Base-by-base conservation (phyloP, 73 alveolate genomes). In the Stentor coeruleus region DNA sequence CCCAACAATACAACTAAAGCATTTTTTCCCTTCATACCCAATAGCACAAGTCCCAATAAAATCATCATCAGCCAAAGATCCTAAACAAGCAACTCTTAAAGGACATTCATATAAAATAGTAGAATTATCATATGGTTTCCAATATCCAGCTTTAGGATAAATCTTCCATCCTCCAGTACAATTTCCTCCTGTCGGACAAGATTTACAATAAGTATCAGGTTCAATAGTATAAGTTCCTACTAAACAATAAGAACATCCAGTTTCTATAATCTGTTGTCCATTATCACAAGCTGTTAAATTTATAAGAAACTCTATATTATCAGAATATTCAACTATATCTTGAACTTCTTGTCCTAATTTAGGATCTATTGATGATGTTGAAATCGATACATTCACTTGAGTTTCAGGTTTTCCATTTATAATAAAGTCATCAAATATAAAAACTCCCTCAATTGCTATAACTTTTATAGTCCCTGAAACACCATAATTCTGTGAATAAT, bases 1-100 rank as follows among this genome's bases (percentile, higher is more conserved):
- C 33, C 89, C 93, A 20, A 33, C 36, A 11, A 60, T 81, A 72
- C 95, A 90, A 3, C 75, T 82, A 15, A 88, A 77, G 42, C 95
- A 90, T 2, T 82, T 74, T 28, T 82, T 76, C 28, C 95, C 95
- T 76, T 59, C 31, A 49, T 90, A 90, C 35, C 94, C 92, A 0
- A 59, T 36, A 26, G 55, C 28, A 3, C 94, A 88, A 74, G 58
- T 41, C 0, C 39, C 35, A 3, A 41, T 35, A 90, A 86, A 3
- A 42, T 59, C 37, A 79, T 66, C 74, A 82, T 49, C 72, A 0
- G n/a, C n/a, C n/a, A 60, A 55, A 88, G 89, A 86, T 3, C 93
- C 93, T 3, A 91, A 40, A 60, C 96, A 91, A 41, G 94, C 77
- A 35, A 81, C 79, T 38, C 60, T 11, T 49, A 74, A 55, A 35